Evolutionary conservation across 495 filamentous ascomycete species (phyloP), one percentile per base, ranked within the genome.

Genomic region (Evernia prunastri): DNA sequence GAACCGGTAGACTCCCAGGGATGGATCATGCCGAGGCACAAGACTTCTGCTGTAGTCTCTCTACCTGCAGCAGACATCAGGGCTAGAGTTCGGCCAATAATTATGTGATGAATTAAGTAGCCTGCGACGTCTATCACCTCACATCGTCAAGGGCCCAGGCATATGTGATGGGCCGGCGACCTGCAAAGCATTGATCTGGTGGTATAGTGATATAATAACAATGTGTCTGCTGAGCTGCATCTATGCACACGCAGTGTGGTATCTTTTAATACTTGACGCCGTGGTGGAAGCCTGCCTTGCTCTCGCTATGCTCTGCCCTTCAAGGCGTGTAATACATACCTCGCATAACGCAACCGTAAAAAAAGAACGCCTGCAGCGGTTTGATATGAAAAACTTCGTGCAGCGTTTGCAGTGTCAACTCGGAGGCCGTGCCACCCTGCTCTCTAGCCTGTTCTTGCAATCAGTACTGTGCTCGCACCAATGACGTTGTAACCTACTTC

Each of bases 401-500:
- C 57, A 33, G n/a, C 18, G 29, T 29, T 3, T 31, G 2, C 29
- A 9, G 7, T 27, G 36, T 31, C 18, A 31, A 43, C 25, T 59
- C 36, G 45, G 18, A 15, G 10, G 27, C 25, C 29, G 29, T 29
- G 29, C 51, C 51, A 54, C 20, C 29, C 51, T 54, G 29, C 51
- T 54, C 29, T 59, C 54, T 54, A 63, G 27, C n/a, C 60, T 63
- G 27, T 33, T 2, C 25, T 5, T 37, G 10, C 15, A 10, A 49
- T 63, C 25, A 63, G 31, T 54, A 33, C 18, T 27, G 27, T 42
- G 0, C 40, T 25, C 8, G 20, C 12, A 61, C 31, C 10, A 20
- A 23, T 23, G 27, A 35, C 15, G 2, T 15, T 29, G 25, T 6
- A 15, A 79, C 87, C 70, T 78, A 93, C 89, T 79, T 84, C 40